These are phyloP conservation scores for Cinnamomum chago DNA, from an alignment of 164 flowering plant genomes.

Conservation along the genomic window DNA sequence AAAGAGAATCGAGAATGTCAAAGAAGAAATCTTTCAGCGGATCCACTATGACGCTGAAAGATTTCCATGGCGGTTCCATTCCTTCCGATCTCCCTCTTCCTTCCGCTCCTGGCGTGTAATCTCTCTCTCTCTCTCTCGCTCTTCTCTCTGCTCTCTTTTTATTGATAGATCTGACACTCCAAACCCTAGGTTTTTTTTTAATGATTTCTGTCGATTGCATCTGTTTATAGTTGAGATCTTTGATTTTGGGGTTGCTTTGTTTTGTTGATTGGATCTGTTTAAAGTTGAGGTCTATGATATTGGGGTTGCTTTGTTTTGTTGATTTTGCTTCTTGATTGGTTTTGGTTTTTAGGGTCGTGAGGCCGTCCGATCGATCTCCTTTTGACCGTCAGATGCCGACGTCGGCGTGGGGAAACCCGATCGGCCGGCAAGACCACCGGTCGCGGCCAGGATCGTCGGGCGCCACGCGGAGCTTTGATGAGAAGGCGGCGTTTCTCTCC, in stretches of 20 bases:
- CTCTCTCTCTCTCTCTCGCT: slow-evolving; percentile 3
- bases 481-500: slow-evolving; percentile 59
- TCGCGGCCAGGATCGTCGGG: slow-evolving; percentile 72
- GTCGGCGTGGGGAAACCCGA: slow-evolving; percentile 51
- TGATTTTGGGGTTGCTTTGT: neutral
- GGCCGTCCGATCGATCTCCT: slow-evolving; percentile 57
- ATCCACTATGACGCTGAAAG: slow-evolving; percentile 89
- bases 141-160: neutral
- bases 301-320: neutral
- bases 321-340: neutral
- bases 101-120: slow-evolving; percentile 96
- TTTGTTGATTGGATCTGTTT: neutral
- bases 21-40: slow-evolving; percentile 87
- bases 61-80: slow-evolving; percentile 96
- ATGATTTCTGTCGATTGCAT: neutral
- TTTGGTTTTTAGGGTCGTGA: slow-evolving; percentile 39
- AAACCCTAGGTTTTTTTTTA: neutral
- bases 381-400: slow-evolving; percentile 44
- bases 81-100: slow-evolving; percentile 95
- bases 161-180: neutral
- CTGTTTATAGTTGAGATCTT: neutral
- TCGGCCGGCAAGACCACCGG: slow-evolving; percentile 56
- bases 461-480: slow-evolving; percentile 53
- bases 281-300: neutral
- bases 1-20: slow-evolving; percentile 41